Conservation (phyloP, 805 yeast genomes). For the Ogataea haglerorum region DNA sequence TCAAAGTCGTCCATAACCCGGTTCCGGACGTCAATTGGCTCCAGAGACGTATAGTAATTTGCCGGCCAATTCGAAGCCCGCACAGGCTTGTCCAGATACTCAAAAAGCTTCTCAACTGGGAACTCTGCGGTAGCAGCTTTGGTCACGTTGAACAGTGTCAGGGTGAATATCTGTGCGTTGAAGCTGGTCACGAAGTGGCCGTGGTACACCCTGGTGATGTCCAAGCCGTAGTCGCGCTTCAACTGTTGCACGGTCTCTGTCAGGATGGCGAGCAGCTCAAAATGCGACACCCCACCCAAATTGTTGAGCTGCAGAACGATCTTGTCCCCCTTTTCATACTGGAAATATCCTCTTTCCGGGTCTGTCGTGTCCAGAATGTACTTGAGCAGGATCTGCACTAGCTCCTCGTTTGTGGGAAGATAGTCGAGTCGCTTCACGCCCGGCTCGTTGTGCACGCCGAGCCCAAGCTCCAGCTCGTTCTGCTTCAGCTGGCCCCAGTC, state of each 20-base stretch:
- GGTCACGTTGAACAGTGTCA: constrained; percentile 35
- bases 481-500: constrained; percentile 28
- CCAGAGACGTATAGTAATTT: constrained; percentile 14
- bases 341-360: constrained; percentile 32
- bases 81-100: constrained; percentile 33
- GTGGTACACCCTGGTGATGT: constrained; percentile 31
- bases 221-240: constrained; percentile 26
- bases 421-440: constrained; percentile 32
- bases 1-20: constrained; percentile 30
- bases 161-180: constrained; percentile 38
- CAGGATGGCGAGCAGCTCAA: constrained; percentile 33
- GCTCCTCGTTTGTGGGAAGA: constrained; percentile 34
- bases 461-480: constrained; percentile 34
- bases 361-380: constrained; percentile 28
- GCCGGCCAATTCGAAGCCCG: constrained; percentile 33
- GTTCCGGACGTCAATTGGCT: constrained; percentile 19
- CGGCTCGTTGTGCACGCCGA: constrained; percentile 41
- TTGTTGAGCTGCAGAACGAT: constrained; percentile 35
- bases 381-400: constrained; percentile 28
- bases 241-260: constrained; percentile 26
- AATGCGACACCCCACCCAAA: constrained; percentile 36
- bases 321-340: constrained; percentile 29
- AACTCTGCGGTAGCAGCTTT: constrained; percentile 27
- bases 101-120: constrained; percentile 24
- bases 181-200: constrained; percentile 36